Percentiles rank a stretch among this genome's conserved stretches.
These are phyloP conservation scores for Orobanche coerulescens DNA, from an alignment of 257 asterid genomes.

Conservation along the genomic window DNA sequence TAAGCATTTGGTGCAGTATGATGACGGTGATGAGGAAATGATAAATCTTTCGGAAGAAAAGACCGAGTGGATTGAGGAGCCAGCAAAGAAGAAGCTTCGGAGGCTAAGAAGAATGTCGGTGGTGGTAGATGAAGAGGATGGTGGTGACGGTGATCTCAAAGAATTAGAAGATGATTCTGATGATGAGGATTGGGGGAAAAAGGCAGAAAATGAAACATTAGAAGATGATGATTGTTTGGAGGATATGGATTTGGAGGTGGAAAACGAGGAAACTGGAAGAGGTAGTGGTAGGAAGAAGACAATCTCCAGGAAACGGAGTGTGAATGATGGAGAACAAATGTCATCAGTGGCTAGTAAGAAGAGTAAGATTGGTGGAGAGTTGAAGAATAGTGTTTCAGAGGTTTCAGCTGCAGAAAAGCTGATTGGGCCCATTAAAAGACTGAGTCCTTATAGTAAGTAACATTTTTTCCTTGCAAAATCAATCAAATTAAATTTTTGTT, in stretches of 20 bases:
- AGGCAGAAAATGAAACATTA: slow-evolving; percentile 31
- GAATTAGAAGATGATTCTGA: slow-evolving; percentile 49
- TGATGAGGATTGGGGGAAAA: slow-evolving; percentile 71
- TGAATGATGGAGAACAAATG: slow-evolving; percentile 24
- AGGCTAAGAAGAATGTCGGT: slow-evolving; percentile 43
- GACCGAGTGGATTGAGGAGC: slow-evolving; percentile 55
- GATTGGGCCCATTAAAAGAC: slow-evolving; percentile 25
- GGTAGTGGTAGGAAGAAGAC: slow-evolving; percentile 21
- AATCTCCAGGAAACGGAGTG: slow-evolving; percentile 41
- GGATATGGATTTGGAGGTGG: slow-evolving; percentile 58
- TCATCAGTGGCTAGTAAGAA: slow-evolving; percentile 41
- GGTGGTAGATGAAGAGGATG: slow-evolving; percentile 48
- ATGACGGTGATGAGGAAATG: slow-evolving; percentile 77
- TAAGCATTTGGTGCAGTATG: slow-evolving; percentile 76
- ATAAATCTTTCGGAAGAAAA: slow-evolving; percentile 49
- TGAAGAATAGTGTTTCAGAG: slow-evolving; percentile 25
- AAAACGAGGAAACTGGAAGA: slow-evolving; percentile 31
- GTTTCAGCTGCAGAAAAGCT: slow-evolving; percentile 27
- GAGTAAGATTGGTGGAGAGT: slow-evolving; percentile 34
- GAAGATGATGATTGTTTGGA: slow-evolving; percentile 48
- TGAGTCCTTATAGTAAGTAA: slow-evolving; percentile 45
- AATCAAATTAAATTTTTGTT: not conserved
- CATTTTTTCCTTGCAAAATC: not conserved
- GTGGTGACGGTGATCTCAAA: slow-evolving; percentile 24
- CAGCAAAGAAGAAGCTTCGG: slow-evolving; percentile 45